Conservation (phyloP, 2,329 filamentous ascomycete species). For the Gremmenia infestans region DNA sequence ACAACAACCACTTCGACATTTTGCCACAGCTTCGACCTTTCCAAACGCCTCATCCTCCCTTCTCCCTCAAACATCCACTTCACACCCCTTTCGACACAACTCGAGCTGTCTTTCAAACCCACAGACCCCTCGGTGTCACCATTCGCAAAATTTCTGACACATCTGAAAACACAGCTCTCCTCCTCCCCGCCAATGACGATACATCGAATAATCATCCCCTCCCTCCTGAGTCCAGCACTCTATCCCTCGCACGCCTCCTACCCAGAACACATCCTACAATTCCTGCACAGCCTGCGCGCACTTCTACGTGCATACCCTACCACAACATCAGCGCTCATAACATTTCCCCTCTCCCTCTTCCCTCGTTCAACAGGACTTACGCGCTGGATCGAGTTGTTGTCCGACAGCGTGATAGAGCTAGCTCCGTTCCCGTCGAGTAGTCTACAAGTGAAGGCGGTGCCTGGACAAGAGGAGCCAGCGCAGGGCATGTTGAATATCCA, state of each 20-base stretch:
- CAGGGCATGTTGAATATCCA: slow-evolving; percentile 85
- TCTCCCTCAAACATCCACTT: slow-evolving; percentile 48
- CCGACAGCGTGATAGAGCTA: slow-evolving; percentile 82
- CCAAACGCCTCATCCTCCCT: slow-evolving; percentile 57
- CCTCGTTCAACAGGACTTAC: slow-evolving; percentile 70
- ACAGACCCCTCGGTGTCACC: slow-evolving; percentile 41
- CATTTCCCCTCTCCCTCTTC: slow-evolving; percentile 74
- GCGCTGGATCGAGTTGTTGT: slow-evolving; percentile 79
- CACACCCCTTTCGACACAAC: slow-evolving; percentile 37
- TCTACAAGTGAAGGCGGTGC: background rate
- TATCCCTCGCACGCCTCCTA: slow-evolving; percentile 66
- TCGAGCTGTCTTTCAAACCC: slow-evolving; percentile 25
- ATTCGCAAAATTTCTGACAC: slow-evolving; percentile 59
- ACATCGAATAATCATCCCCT: slow-evolving; percentile 82
- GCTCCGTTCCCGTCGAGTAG: slow-evolving; percentile 60
- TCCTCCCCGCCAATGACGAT: slow-evolving; percentile 55
- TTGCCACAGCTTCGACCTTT: slow-evolving; percentile 69
- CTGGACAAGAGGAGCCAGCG: slow-evolving; percentile 60
- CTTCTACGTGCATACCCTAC: slow-evolving; percentile 64
- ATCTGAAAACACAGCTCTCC: slow-evolving; percentile 51
- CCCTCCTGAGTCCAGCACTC: slow-evolving; percentile 77
- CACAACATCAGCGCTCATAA: slow-evolving; percentile 67
- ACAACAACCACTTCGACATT: slow-evolving; percentile 39
- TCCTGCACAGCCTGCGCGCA: slow-evolving; percentile 72
- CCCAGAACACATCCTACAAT: slow-evolving; percentile 72